A percentile compares a stretch with the other conserved stretches of the same genome.
Conservation (phyloP, 371 early-diverging fungal species). For the Funneliformis caledonium region DNA sequence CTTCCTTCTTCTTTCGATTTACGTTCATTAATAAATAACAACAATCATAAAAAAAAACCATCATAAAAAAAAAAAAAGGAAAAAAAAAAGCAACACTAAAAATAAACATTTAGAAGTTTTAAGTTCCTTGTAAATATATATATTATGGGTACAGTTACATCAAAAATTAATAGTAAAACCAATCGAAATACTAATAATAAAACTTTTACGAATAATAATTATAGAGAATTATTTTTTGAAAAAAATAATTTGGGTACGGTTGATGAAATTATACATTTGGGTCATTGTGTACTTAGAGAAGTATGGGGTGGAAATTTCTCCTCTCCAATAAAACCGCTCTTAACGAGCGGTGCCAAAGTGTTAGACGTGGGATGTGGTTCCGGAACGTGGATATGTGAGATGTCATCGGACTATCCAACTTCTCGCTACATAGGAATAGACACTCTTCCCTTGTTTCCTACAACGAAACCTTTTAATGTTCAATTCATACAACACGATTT, state of each 20-base stretch:
- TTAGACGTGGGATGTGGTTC: conserved; percentile 29
- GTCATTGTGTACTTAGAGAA: not conserved
- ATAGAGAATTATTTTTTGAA: not conserved
- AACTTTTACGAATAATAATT: not conserved
- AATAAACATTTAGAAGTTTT: not conserved
- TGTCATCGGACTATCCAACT: conserved; percentile 54
- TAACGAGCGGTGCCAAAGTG: conserved; percentile 1
- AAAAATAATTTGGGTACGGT: not conserved
- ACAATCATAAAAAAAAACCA: no score
- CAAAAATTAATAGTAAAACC: not conserved
- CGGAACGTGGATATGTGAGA: conserved; percentile 46
- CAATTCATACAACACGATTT: conserved; percentile 55
- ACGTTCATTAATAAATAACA: not conserved
- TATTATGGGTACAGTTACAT: not conserved
- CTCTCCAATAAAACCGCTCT: conserved; percentile 1
- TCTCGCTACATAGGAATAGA: conserved; percentile 54
- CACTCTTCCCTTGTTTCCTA: conserved; percentile 52
- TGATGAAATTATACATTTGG: not conserved
- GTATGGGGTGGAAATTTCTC: conserved; percentile 24
- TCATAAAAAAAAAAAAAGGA: no score
- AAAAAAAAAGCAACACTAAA: no score
- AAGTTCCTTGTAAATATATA: no score
- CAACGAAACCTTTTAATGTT: conserved; percentile 54
- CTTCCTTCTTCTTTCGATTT: not conserved
- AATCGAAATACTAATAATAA: not conserved